Percentiles rank a stretch among this genome's conserved stretches.
Conservation (phyloP, 495 filamentous ascomycete genomes). For the Penicillium daleae region DNA sequence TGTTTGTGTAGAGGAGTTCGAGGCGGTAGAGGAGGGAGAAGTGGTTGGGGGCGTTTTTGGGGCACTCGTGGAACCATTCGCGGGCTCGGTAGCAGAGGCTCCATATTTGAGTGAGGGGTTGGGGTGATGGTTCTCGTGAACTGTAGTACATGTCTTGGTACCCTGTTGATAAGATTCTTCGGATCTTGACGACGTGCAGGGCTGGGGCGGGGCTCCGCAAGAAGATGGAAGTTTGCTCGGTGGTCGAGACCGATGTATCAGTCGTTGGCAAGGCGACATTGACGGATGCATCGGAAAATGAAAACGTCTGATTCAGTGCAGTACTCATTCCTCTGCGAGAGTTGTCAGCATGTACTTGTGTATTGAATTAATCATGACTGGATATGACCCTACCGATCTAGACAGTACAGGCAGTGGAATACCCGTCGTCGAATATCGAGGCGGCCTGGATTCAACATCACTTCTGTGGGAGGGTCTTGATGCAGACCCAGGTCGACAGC, state of each 20-base stretch:
- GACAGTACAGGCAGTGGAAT: conserved; percentile 82
- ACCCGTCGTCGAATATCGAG: conserved; percentile 77
- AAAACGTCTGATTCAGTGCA: conserved; percentile 79
- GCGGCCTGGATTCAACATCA: conserved; percentile 60
- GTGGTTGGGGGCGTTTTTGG: conserved; percentile 56
- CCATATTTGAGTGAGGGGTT: conserved; percentile 63
- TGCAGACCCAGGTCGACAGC: conserved; percentile 88
- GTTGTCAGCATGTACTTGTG: conserved; percentile 10
- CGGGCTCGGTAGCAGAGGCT: conserved; percentile 65
- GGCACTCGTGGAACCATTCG: conserved; percentile 67
- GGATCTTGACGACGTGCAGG: conserved; percentile 72
- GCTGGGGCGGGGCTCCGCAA: conserved; percentile 53
- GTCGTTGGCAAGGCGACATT: conserved; percentile 63
- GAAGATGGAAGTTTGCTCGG: conserved; percentile 48
- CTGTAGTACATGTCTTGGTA: conserved; percentile 83
- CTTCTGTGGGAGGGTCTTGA: conserved; percentile 77
- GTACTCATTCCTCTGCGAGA: conserved; percentile 73
- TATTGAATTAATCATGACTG: neutral
- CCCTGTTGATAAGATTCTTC: conserved; percentile 75
- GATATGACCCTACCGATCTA: conserved; percentile 69
- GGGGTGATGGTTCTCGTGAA: conserved; percentile 61
- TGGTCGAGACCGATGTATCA: conserved; percentile 36
- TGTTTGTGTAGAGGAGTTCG: conserved; percentile 81
- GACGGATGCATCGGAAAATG: conserved; percentile 87
- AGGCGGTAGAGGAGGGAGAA: conserved; percentile 74